A percentile compares a stretch with the other conserved stretches of the same genome.
Conservation (phyloP, 768 basidiomycete genomes). For the Phylloporus sp. region DNA sequence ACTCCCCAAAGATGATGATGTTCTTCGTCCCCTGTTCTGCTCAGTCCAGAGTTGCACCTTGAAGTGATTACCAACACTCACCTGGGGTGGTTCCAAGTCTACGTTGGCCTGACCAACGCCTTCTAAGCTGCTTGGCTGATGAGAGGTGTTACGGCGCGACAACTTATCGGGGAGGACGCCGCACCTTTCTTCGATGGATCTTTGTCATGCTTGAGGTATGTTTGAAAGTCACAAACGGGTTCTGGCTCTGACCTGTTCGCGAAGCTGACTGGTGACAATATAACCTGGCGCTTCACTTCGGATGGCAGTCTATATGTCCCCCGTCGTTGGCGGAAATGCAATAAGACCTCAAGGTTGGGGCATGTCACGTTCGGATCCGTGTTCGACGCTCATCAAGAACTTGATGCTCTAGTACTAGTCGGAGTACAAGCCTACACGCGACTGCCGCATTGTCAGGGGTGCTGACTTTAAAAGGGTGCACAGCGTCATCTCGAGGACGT, state of each 20-base stretch:
- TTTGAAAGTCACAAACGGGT: conserved; percentile 3
- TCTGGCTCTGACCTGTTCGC: not conserved
- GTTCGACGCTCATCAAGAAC: conserved; percentile 11
- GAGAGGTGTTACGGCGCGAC: conserved; percentile 9
- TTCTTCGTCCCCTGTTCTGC: conserved; percentile 25
- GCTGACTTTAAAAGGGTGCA: not conserved
- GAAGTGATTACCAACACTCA: conserved; percentile 2
- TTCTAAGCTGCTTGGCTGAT: conserved; percentile 8
- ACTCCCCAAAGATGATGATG: conserved; percentile 41
- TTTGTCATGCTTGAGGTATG: not conserved
- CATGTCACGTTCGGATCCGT: conserved; percentile 3
- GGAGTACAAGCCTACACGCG: too few species aligned
- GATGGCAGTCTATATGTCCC: conserved; percentile 15
- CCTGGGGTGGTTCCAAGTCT: conserved; percentile 5
- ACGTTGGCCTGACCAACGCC: not conserved
- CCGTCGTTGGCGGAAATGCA: not conserved
- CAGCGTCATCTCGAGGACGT: conserved; percentile 9
- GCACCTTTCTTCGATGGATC: conserved; percentile 16
- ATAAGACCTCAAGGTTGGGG: conserved; percentile 14
- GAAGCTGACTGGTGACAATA: not conserved
- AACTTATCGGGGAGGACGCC: not conserved
- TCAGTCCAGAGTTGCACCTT: not conserved
- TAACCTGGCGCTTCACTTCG: conserved; percentile 1
- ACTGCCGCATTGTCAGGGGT: conserved; percentile 16
- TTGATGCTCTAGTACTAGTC: too few species aligned